Conservation (phyloP, 495 filamentous ascomycete genomes). For the Penicillium canariense region DNA sequence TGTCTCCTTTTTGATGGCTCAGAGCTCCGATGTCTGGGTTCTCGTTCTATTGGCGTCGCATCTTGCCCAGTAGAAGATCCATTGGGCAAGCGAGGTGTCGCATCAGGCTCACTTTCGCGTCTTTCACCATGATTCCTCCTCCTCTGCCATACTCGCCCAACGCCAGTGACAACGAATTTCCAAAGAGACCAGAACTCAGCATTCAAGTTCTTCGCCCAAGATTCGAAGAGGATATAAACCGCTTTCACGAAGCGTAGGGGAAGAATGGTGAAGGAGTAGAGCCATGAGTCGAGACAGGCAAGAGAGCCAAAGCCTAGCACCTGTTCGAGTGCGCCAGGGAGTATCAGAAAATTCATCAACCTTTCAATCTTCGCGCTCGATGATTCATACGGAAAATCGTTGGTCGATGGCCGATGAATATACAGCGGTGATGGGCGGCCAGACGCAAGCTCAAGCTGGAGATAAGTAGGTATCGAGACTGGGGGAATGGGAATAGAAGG, state of each 20-base stretch:
- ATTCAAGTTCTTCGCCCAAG: slow-evolving; percentile 62
- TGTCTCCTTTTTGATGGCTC: slow-evolving; percentile 32
- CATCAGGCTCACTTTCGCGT: slow-evolving; percentile 26
- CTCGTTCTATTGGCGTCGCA: slow-evolving; percentile 19
- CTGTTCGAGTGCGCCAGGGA: slow-evolving; percentile 81
- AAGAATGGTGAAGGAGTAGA: slow-evolving; percentile 92
- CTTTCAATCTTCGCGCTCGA: slow-evolving; percentile 94
- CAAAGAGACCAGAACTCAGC: slow-evolving; percentile 67
- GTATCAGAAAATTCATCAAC: slow-evolving; percentile 80
- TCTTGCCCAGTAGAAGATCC: slow-evolving; percentile 13
- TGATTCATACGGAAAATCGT: slow-evolving; percentile 89
- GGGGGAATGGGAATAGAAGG: slow-evolving; percentile 76
- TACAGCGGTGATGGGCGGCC: slow-evolving; percentile 82
- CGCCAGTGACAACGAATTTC: slow-evolving; percentile 69
- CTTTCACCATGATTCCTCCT: slow-evolving; percentile 35
- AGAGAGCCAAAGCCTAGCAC: slow-evolving; percentile 83
- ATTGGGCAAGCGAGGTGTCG: slow-evolving; percentile 19
- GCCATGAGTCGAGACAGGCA: slow-evolving; percentile 94
- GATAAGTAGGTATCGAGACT: slow-evolving; percentile 79
- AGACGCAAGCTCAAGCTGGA: slow-evolving; percentile 84
- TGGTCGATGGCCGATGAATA: slow-evolving; percentile 70
- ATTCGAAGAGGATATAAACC: slow-evolving; percentile 67
- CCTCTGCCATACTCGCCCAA: slow-evolving; percentile 73
- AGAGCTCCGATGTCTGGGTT: slow-evolving; percentile 13
- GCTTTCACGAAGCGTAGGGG: slow-evolving; percentile 89